Conservation (phyloP, 345 rosid genomes). For the Cardamine occulta region DNA sequence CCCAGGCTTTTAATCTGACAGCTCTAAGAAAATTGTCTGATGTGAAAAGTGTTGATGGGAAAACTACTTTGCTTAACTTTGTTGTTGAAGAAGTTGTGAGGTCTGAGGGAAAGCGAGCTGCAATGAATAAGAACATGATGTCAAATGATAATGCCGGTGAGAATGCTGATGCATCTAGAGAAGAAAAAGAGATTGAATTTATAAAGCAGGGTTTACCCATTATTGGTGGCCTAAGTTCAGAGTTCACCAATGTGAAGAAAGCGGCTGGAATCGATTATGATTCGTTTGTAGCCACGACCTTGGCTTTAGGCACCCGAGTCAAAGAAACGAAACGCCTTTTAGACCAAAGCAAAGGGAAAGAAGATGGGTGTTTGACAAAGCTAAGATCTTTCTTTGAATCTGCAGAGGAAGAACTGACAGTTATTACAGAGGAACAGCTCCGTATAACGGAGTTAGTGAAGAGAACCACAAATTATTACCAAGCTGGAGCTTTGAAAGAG, state of each 20-base stretch:
- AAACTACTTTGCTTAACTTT: constrained; percentile 83
- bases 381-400: constrained; percentile 60
- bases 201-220: constrained; percentile 70
- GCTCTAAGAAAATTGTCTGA: constrained; percentile 79
- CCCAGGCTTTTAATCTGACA: constrained; percentile 75
- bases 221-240: constrained; percentile 71
- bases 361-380: constrained; percentile 55
- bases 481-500: constrained; percentile 67
- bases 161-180: constrained; percentile 48
- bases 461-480: constrained; percentile 79
- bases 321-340: constrained; percentile 55
- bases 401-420: constrained; percentile 63
- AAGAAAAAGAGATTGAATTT: constrained; percentile 63
- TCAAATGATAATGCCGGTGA: constrained; percentile 47
- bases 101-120: constrained; percentile 76
- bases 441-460: constrained; percentile 67
- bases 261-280: constrained; percentile 72
- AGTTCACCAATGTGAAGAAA: constrained; percentile 75
- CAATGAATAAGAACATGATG: constrained; percentile 50
- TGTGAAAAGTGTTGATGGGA: constrained; percentile 82
- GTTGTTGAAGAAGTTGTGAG: constrained; percentile 84
- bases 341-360: constrained; percentile 43
- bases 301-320: constrained; percentile 50
- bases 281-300: constrained; percentile 51
- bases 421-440: constrained; percentile 53